Percentiles rank a stretch among this genome's conserved stretches.
Conservation (phyloP, 768 basidiomycete genomes). For the Termitomyces sp. region DNA sequence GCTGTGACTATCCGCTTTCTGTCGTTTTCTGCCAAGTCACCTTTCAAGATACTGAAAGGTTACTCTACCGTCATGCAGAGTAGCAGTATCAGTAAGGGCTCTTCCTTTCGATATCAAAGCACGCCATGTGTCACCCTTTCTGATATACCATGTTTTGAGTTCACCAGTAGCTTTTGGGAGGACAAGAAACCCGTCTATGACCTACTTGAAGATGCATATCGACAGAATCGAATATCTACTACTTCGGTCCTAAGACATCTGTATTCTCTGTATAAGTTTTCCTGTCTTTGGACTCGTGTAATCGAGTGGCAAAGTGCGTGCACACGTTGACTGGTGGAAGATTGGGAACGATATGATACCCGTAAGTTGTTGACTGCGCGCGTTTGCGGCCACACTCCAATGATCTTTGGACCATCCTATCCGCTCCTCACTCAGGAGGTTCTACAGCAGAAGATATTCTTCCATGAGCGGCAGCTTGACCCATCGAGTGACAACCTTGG, state of each 20-base stretch:
- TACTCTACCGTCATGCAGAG: conserved; percentile 30
- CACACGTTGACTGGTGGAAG: conserved; percentile 53
- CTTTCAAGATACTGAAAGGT: conserved; percentile 44
- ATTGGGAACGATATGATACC: conserved; percentile 26
- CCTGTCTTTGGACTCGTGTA: conserved; percentile 55
- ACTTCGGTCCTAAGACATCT: conserved; percentile 47
- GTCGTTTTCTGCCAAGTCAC: conserved; percentile 40
- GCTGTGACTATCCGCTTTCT: conserved; percentile 31
- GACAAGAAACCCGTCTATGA: conserved; percentile 54
- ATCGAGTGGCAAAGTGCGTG: conserved; percentile 47
- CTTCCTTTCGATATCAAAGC: conserved; percentile 49
- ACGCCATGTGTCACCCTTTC: conserved; percentile 47
- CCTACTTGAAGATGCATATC: conserved; percentile 48
- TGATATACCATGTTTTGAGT: conserved; percentile 45
- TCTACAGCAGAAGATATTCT: conserved; percentile 17
- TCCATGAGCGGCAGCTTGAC: conserved; percentile 49
- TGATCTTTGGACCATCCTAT: conserved; percentile 38
- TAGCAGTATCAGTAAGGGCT: conserved; percentile 34
- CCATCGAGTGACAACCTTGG: conserved; percentile 40
- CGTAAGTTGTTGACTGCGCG: conserved; percentile 25
- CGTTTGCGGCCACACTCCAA: not conserved
- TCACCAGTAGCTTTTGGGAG: conserved; percentile 53
- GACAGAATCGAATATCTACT: conserved; percentile 57
- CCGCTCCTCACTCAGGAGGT: conserved; percentile 40
- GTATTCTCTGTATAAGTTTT: conserved; percentile 40